A percentile compares a stretch with the other conserved stretches of the same genome.
These are phyloP conservation scores for Zymoseptoria ardabiliae DNA, from an alignment of 2,329 filamentous ascomycete species.

Conservation along the genomic window DNA sequence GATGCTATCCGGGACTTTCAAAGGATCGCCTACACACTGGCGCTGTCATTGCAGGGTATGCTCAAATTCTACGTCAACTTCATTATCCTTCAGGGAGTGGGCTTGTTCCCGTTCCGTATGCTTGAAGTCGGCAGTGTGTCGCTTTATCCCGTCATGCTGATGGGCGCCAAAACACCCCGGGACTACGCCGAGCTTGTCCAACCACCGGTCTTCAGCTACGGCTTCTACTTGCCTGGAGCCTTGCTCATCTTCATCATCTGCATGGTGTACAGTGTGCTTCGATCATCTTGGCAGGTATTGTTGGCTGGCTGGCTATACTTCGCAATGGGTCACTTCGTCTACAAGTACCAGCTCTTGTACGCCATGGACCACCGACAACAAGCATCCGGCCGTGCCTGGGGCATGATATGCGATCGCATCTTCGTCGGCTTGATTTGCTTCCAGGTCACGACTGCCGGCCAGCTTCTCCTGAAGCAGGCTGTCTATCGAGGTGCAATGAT, in stretches of 20 bases:
- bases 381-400: slow-evolving; percentile 88
- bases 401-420: slow-evolving; percentile 90
- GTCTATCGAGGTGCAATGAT: slow-evolving; percentile 67
- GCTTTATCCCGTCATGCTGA: slow-evolving; percentile 71
- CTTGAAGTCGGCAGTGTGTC: slow-evolving; percentile 81
- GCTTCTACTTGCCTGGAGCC: slow-evolving; percentile 88
- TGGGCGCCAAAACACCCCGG: slow-evolving; percentile 77
- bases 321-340: slow-evolving; percentile 69
- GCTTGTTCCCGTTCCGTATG: slow-evolving; percentile 84
- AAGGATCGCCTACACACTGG: slow-evolving; percentile 67
- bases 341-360: slow-evolving; percentile 96
- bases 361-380: slow-evolving; percentile 97
- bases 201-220: slow-evolving; percentile 86
- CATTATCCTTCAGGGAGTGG: slow-evolving; percentile 88
- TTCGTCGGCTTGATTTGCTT: slow-evolving; percentile 82
- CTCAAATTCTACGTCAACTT: slow-evolving; percentile 87
- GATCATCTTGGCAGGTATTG: slow-evolving; percentile 71
- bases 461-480: slow-evolving; percentile 67
- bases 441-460: slow-evolving; percentile 82
- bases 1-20: slow-evolving; percentile 73
- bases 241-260: slow-evolving; percentile 92
- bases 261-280: slow-evolving; percentile 84
- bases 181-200: slow-evolving; percentile 77
- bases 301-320: slow-evolving; percentile 79
- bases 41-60: slow-evolving; percentile 64